Conservation (phyloP, 345 rosid genomes). For the Bruguiera gymnorhiza region DNA sequence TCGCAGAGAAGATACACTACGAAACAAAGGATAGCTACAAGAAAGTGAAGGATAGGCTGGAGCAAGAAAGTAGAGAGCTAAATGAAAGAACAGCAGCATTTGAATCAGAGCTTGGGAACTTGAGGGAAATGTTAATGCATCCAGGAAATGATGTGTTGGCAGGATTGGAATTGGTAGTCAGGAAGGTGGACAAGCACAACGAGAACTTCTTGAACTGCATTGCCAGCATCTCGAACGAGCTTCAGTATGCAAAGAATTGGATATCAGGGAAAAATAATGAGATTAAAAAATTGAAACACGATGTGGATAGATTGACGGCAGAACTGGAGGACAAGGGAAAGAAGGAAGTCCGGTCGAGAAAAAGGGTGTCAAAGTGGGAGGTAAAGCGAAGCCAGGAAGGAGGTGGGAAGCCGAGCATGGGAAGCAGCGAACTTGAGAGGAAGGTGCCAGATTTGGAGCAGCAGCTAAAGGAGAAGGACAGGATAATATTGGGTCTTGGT, state of each 20-base stretch:
- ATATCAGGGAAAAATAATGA: conserved; percentile 15
- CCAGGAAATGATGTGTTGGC: conserved; percentile 25
- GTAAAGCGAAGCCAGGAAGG: background rate
- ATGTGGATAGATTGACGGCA: conserved; percentile 2
- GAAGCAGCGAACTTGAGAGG: conserved; percentile 8
- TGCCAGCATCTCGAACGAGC: conserved; percentile 36
- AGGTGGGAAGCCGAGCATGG: background rate
- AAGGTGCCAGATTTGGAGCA: conserved; percentile 14
- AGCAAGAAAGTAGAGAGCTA: conserved; percentile 36
- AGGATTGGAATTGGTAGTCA: conserved; percentile 30
- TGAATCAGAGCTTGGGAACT: conserved; percentile 36
- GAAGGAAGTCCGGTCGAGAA: background rate
- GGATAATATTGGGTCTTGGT: background rate
- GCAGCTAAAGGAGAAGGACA: conserved; percentile 15
- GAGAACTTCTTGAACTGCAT: conserved; percentile 35
- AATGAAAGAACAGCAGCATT: conserved; percentile 14
- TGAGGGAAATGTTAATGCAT: conserved; percentile 26
- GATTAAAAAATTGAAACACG: conserved; percentile 9
- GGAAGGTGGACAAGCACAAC: conserved; percentile 35
- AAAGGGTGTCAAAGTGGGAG: conserved; percentile 11
- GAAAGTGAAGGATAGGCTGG: conserved; percentile 29
- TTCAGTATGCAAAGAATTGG: conserved; percentile 37
- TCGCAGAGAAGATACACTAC: conserved; percentile 62
- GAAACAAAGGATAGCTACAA: conserved; percentile 53
- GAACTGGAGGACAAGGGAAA: conserved; percentile 9